These are phyloP conservation scores for Corynespora cassiicola DNA, from an alignment of 2,329 filamentous ascomycete species.

Conservation along the genomic window DNA sequence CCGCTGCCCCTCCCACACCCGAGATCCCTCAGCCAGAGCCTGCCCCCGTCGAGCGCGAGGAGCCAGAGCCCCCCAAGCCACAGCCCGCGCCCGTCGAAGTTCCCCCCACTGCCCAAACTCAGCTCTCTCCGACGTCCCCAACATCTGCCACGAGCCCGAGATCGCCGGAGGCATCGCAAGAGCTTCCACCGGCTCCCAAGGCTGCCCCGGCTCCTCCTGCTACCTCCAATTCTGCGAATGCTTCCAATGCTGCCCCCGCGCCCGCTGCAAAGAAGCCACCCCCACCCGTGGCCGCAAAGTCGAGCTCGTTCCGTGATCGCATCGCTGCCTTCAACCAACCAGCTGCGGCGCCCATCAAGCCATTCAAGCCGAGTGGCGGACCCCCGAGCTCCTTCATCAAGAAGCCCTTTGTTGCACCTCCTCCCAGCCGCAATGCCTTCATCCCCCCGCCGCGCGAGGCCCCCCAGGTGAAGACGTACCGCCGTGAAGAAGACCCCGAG, in stretches of 20 bases:
- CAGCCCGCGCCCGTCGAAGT: constrained; percentile 43
- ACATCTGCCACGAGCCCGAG: constrained; percentile 28
- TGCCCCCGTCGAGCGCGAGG: constrained; percentile 23
- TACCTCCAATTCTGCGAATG: too few species aligned
- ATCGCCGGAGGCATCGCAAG: constrained; percentile 23
- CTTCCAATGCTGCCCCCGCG: constrained; percentile 1
- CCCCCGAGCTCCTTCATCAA: constrained; percentile 79
- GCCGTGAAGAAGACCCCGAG: constrained; percentile 83
- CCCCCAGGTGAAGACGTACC: constrained; percentile 77
- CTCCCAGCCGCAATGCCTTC: constrained; percentile 90
- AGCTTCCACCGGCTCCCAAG: constrained; percentile 48
- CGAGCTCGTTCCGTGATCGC: constrained; percentile 89
- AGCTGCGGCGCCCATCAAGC: constrained; percentile 82
- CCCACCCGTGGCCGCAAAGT: constrained; percentile 76
- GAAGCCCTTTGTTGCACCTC: constrained; percentile 95
- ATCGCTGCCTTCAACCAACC: constrained; percentile 97
- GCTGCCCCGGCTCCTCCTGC: constrained; percentile 42
- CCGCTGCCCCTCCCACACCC: constrained; percentile 35
- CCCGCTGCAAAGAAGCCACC: constrained; percentile 62
- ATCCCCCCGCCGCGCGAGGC: constrained; percentile 77
- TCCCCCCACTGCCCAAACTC: constrained; percentile 22
- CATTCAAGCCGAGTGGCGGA: constrained; percentile 78
- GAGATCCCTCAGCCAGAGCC: constrained; percentile 36
- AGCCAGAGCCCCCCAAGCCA: constrained; percentile 45
- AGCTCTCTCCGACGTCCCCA: constrained; percentile 37